Base-by-base conservation (phyloP, 495 filamentous ascomycete genomes). In the Letharia columbiana region DNA sequence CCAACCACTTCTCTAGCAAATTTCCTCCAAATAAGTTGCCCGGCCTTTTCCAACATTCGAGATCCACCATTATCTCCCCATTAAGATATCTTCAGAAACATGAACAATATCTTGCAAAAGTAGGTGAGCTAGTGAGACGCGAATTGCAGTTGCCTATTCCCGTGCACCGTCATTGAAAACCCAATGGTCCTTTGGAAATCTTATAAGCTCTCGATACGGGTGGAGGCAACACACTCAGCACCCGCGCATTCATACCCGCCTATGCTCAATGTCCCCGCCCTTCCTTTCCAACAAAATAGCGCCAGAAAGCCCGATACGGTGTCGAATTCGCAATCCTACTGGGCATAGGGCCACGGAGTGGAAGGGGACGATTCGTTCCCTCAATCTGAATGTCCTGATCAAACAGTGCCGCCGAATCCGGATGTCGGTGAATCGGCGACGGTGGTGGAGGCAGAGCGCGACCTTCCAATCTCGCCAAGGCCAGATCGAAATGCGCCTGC, bases 401-500 rank as follows among this genome's bases (percentile, higher is more conserved):
- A 50, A 31, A 61, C 18, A 52, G 12, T 3, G 20, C 45, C 4
- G 31, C 39, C 35, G 8, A 40, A 28, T 49, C 47, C 12, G 58
- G 42, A 17, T 61, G 49, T 3, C 64, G 31, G 5, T 7, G 33
- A 28, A 66, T 66, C 10, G 58, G 58, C 23, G 41, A 60, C 9
- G 13, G 20, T 3, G 57, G 58, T 12, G 33, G 44, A 4, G 64
- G 64, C 4, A 58, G 11, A n/a, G 33, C 57, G 28, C 35, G 64
- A 7, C 64, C 64, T 20, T 66, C 64, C 13, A 66, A 41, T 50
- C 44, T 66, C 4, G 57, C 57, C 4, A 66, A 41, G 4, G 64
- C 57, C 7, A 50, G 9, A 15, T 66, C 64, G 57, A 61, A 66
- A 50, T 60, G 41, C 12, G 57, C 56, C 2, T 57, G n/a, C 9